These are phyloP conservation scores for Populus hybrid DNA, from an alignment of 441 rosid species.

Conservation along the genomic window DNA sequence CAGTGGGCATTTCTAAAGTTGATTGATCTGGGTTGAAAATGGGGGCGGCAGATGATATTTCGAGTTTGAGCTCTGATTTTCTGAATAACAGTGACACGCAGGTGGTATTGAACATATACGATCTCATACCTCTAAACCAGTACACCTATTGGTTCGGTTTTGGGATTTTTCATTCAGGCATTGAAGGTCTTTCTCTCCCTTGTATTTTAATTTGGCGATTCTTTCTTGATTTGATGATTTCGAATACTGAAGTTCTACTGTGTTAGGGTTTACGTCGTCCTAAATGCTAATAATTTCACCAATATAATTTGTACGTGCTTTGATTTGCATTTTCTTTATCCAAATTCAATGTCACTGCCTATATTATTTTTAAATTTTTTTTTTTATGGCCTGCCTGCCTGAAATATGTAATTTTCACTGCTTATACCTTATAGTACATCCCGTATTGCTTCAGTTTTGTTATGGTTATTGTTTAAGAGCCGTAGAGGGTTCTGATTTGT, in stretches of 20 bases:
- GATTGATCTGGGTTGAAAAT: conserved; percentile 16
- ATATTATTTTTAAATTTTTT: no score
- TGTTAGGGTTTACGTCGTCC: background rate
- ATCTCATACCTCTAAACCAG: conserved; percentile 80
- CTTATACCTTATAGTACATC: no score
- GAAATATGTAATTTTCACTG: background rate
- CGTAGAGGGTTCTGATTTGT: background rate
- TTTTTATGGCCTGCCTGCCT: background rate
- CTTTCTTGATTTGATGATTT: background rate
- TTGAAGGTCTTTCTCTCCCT: conserved; percentile 51
- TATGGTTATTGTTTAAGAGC: background rate
- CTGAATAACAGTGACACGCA: conserved; percentile 20
- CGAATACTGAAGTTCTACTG: background rate
- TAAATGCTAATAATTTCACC: background rate
- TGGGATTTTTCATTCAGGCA: conserved; percentile 93
- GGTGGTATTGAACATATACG: conserved; percentile 76
- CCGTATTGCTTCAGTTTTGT: no score
- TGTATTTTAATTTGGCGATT: background rate
- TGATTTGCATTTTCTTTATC: background rate
- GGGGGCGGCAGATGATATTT: conserved; percentile 30
- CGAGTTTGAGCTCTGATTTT: conserved; percentile 28
- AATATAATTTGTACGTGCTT: background rate
- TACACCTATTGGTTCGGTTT: conserved; percentile 89
- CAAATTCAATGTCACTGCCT: no score
- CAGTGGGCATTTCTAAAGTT: background rate